These are phyloP conservation scores for Cercophora newfieldiana DNA, from an alignment of 495 filamentous ascomycete species.

Conservation along the genomic window DNA sequence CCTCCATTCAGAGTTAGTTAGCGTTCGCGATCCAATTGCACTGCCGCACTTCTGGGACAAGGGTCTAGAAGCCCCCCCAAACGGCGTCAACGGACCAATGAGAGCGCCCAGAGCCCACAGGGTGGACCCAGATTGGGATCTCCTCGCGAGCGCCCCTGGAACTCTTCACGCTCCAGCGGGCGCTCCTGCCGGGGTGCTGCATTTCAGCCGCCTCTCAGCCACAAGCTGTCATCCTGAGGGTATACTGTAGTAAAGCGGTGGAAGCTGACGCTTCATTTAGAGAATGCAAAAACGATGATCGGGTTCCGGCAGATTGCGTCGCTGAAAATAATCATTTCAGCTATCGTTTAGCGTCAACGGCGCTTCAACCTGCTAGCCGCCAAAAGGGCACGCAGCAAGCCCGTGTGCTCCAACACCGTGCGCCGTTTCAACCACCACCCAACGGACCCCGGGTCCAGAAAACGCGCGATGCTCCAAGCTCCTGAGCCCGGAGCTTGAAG, in stretches of 20 bases:
- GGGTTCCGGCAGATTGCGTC: background rate
- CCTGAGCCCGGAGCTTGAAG: background rate
- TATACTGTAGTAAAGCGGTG: background rate
- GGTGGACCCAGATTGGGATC: background rate
- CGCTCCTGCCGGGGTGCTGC: background rate
- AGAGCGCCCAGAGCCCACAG: background rate
- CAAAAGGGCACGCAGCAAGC: background rate
- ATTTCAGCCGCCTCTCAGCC: slow-evolving; percentile 11
- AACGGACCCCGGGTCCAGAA: background rate
- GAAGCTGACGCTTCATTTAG: background rate
- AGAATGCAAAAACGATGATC: background rate
- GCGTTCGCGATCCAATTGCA: slow-evolving; percentile 10
- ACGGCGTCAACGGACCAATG: background rate
- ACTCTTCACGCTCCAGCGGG: background rate
- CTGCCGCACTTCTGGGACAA: slow-evolving; percentile 3
- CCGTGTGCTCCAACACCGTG: background rate
- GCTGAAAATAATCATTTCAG: background rate
- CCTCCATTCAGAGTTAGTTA: background rate
- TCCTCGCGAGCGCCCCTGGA: background rate
- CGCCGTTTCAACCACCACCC: background rate
- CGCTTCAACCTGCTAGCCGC: background rate
- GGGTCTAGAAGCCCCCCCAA: background rate
- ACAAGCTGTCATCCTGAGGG: background rate
- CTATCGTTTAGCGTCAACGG: background rate
- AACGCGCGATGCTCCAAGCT: background rate